Evolutionary conservation across 1,139 yeast species (phyloP), one percentile per base, ranked within the genome.

Genomic region (Suhomyces taliae): DNA sequence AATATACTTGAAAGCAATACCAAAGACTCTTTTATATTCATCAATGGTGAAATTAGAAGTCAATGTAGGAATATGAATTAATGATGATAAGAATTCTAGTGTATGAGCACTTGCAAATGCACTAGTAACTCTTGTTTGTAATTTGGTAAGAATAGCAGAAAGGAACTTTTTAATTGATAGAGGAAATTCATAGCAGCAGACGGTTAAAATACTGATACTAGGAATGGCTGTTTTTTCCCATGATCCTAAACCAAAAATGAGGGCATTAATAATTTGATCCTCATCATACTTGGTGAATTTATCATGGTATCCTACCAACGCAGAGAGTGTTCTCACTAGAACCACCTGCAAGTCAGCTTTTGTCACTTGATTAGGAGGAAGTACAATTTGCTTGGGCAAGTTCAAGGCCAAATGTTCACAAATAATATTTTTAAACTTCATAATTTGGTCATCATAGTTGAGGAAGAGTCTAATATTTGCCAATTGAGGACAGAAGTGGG

Each of bases 211-310:
- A 56, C 89, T 90, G 41, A 90, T 79, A 56, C 90, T 82, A 1
- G 95, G 90, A 34, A 86, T 80, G 0, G 91, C 89, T 0, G 95
- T 82, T 53, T 80, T 81, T 51, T 88, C 91, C 87, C 93, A 86
- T 3, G 90, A 83, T 3, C 82, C 78, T 45, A 89, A 67, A 0
- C 90, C 90, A 42, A 75, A 69, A 9, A 86, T 74, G 36, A 88
- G 72, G 0, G 91, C 76, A 52, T 78, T 78, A 8, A 90, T 81
- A 37, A 90, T 74, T 48, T 78, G 82, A 59, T 89, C 95, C 51
- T 86, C 84, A 42, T 87, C 93, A 14, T 69, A 66, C 53, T 83
- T 83, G 4, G 81, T 65, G 55, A 87, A 83, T 15, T 69, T 62
- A 26, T 73, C 73, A 51, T 82, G 85, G 55, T 87, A 87, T 0